These are phyloP conservation scores for Stephania cephalantha DNA, from an alignment of 164 flowering plant species.

Conservation along the genomic window DNA sequence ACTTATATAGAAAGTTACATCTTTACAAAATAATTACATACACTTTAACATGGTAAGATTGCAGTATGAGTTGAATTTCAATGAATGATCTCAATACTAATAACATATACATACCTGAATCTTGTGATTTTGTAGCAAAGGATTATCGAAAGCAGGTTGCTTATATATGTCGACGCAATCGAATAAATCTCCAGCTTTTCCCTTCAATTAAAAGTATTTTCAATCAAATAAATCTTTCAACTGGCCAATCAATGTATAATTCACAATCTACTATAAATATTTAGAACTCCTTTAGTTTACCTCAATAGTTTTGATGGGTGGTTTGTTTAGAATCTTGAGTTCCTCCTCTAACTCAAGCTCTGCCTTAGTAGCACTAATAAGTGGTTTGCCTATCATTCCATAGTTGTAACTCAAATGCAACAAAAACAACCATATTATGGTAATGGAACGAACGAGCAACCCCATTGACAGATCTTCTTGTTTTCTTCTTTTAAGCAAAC, in stretches of 20 bases:
- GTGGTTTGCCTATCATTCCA: no score
- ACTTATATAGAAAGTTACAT: background rate
- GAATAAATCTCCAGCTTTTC: background rate
- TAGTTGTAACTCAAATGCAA: background rate
- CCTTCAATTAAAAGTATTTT: background rate
- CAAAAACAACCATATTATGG: no score
- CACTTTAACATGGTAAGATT: background rate
- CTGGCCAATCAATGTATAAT: no score
- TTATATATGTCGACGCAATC: conserved; percentile 5
- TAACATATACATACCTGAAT: background rate
- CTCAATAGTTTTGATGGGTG: background rate
- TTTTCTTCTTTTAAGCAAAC: no score
- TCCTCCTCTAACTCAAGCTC: background rate
- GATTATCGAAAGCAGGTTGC: conserved; percentile 6
- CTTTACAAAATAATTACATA: background rate
- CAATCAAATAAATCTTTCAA: background rate
- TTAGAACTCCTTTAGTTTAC: background rate
- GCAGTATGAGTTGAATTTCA: no score
- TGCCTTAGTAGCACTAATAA: background rate
- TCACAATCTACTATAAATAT: no score
- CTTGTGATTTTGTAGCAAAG: conserved; percentile 6
- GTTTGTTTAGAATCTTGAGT: conserved; percentile 4
- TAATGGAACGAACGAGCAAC: no score
- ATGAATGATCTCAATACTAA: no score
- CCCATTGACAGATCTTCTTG: no score